Percentiles rank a stretch among this genome's conserved stretches.
Conservation (phyloP, 2,329 filamentous ascomycete species). For the Microdochium bolleyi region DNA sequence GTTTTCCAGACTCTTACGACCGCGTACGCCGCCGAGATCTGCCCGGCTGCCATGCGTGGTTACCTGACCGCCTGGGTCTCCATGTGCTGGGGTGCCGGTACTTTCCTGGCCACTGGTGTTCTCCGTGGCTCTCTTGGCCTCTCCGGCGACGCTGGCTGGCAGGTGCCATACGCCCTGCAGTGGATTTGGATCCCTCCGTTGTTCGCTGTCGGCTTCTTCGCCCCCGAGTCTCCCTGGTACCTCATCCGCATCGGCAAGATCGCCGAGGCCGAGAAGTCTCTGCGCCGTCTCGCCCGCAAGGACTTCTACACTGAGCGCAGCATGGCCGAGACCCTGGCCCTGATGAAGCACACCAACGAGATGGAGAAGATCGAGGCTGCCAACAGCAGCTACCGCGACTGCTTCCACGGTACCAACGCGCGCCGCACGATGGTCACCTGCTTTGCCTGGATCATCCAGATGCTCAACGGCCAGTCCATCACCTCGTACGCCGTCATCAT, state of each 20-base stretch:
- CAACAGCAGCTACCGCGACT: slow-evolving; percentile 26
- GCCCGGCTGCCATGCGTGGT: slow-evolving; percentile 27
- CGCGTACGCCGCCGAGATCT: slow-evolving; percentile 28
- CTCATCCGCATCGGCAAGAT: slow-evolving; percentile 19
- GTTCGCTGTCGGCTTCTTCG: slow-evolving; percentile 18
- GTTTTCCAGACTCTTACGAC: slow-evolving; percentile 26
- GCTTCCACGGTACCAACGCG: slow-evolving; percentile 27
- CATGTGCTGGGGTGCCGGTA: slow-evolving; percentile 29
- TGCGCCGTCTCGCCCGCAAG: slow-evolving; percentile 18
- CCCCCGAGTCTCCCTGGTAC: slow-evolving; percentile 29
- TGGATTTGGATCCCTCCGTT: slow-evolving; percentile 26
- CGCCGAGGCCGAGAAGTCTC: slow-evolving; percentile 15
- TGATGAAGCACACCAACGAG: slow-evolving; percentile 30
- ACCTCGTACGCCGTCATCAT: slow-evolving; percentile 45
- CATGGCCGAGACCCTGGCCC: slow-evolving; percentile 26
- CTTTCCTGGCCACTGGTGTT: slow-evolving; percentile 25
- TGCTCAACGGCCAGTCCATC: slow-evolving; percentile 32
- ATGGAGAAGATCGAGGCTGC: slow-evolving; percentile 20
- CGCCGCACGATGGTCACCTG: slow-evolving; percentile 20
- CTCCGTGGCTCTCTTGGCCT: slow-evolving; percentile 16
- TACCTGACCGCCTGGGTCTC: slow-evolving; percentile 30
- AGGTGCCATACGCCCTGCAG: slow-evolving; percentile 25
- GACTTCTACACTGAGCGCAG: slow-evolving; percentile 27
- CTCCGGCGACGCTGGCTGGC: slow-evolving; percentile 6
- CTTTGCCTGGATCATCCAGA: slow-evolving; percentile 18